Conservation (phyloP, 805 yeast species). For the Scheffersomyces lignosus region DNA sequence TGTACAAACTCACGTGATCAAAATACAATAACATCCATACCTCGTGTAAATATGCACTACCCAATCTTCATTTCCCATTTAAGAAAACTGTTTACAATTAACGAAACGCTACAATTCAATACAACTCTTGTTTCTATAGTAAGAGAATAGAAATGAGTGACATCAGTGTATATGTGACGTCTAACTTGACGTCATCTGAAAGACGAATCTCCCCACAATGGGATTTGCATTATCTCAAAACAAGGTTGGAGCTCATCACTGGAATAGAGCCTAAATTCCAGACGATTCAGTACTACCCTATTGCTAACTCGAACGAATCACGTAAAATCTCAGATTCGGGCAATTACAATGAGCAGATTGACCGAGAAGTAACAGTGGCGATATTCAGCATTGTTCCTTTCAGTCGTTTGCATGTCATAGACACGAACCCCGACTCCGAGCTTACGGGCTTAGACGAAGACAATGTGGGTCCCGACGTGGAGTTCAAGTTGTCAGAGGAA, state of each 20-base stretch:
- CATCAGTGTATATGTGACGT: slow-evolving; percentile 58
- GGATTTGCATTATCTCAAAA: slow-evolving; percentile 53
- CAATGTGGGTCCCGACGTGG: slow-evolving; percentile 25
- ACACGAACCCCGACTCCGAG: slow-evolving; percentile 53
- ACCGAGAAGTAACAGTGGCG: slow-evolving; percentile 17
- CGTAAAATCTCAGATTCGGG: slow-evolving; percentile 20
- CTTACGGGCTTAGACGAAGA: slow-evolving; percentile 33
- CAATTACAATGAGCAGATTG: slow-evolving; percentile 13
- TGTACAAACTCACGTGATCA: too few relatives aligned
- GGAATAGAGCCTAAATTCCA: slow-evolving; percentile 69
- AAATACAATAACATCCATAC: too few relatives aligned
- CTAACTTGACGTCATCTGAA: slow-evolving; percentile 68
- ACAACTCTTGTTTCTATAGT: too few relatives aligned
- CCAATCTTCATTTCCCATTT: too few relatives aligned
- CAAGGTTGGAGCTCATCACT: slow-evolving; percentile 64
- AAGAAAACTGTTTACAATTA: too few relatives aligned
- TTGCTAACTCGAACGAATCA: slow-evolving; percentile 37
- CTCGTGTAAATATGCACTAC: too few relatives aligned
- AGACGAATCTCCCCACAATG: slow-evolving; percentile 63
- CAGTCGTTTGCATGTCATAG: slow-evolving; percentile 58
- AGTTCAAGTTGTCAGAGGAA: slow-evolving; percentile 52
- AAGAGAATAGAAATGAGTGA: slow-evolving; percentile 42
- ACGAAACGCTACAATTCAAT: too few relatives aligned
- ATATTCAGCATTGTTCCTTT: slow-evolving; percentile 33
- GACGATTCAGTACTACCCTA: slow-evolving; percentile 45